Evolutionary conservation across 2,329 filamentous ascomycete species (phyloP), one percentile per base, ranked within the genome.

Genomic region (Aureobasidium melanogenum): DNA sequence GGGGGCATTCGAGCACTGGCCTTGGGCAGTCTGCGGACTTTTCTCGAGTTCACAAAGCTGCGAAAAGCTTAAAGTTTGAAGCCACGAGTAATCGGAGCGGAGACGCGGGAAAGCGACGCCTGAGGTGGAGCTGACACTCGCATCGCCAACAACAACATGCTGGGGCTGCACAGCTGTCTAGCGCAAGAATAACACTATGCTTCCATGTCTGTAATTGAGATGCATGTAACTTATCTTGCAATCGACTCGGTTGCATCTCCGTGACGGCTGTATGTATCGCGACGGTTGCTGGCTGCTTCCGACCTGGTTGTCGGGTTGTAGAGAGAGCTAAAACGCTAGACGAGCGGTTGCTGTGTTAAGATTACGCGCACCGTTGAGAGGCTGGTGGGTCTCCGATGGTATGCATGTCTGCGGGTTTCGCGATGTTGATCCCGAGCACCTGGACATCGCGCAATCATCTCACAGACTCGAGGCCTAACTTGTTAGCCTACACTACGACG

Each of bases 331-430:
- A 38, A 47, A 57, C 44, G 28, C 38, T 58, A 58, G 34, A 36
- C 55, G 55, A 58, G 55, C 43, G 55, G 55, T 47, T 47, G 55
- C 55, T 58, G 55, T 47, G 55, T 58, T 58, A 58, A 58, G 55
- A 58, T 58, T 58, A 47, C 55, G 32, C 43, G 55, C 55, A 46
- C 55, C 55, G 55, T 58, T 58, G 10, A 4, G 10, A 47, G 43
- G 22, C 43, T 17, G 24, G 36, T 47, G 55, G 55, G 41, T 47
- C 55, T 28, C 43, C 55, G 55, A 58, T 58, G 41, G 30, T 58
- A 58, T 58, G 55, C 43, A 47, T 56, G 55, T 44, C 52, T 32
- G 52, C 38, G 52, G 51, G 32, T 41, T 39, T 55, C 41, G 52
- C 39, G 41, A 44, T 56, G 52, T 3, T 56, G 52, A 47, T 58